Evolutionary conservation across 495 filamentous ascomycete species (phyloP), one percentile per base, ranked within the genome.

Genomic region (Penicillium verhagenii): DNA sequence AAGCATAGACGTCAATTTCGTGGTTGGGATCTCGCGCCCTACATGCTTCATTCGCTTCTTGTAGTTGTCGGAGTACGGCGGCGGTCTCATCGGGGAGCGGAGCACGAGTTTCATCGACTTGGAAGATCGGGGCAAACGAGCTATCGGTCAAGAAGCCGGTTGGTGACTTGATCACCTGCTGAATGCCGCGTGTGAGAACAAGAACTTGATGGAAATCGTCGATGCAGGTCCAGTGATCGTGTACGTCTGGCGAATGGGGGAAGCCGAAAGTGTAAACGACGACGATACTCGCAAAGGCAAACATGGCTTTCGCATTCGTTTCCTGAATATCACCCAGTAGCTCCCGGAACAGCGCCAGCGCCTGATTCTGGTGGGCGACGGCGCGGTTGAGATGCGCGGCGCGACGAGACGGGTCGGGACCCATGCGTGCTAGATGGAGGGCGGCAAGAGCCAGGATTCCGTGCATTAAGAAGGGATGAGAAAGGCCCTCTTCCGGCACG

Each of bases 221-320:
- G 26, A 75, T 55, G 37, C 62, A 72, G 49, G 61, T 58, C 65
- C 67, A 69, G 0, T 65, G 67, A 43, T 74, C 74, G 19, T 67
- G 63, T 21, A 56, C 64, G 14, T 74, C 66, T 0, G 74, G 69
- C 0, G 65, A 57, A 33, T 73, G 70, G 0, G 75, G 75, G 39
- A 78, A 78, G 1, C 72, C 79, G 42, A 81, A 79, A 2, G 76
- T 71, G 53, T 81, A 81, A 9, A 80, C 62, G 24, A 77, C 76
- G 21, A 79, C 71, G 20, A 82, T 64, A 20, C 73, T 65, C 1
- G 78, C 71, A 53, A 82, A 80, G 0, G 72, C 73, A 52, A 82
- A 79, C 69, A 82, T 74, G 7, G 79, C 76, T 24, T 75, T 76
- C 14, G 74, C 72, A 52, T 80, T 80, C 2, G 57, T 48, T 20